Evolutionary conservation across 2,329 filamentous ascomycete genomes (phyloP), one percentile per base, ranked within the genome.

Genomic region (Xylariaceae sp.): DNA sequence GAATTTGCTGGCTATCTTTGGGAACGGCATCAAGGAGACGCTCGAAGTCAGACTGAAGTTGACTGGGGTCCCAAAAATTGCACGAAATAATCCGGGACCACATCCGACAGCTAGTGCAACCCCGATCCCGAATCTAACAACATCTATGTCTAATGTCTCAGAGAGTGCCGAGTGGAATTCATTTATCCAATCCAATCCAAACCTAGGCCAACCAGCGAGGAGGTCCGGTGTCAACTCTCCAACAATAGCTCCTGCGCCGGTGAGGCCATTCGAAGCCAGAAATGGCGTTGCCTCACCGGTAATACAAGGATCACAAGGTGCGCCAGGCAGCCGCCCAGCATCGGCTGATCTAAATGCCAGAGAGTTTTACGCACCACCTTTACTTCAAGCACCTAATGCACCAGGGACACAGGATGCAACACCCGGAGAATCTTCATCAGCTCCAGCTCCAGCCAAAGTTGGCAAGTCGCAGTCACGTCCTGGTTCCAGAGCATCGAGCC

Each of bases 21-120:
- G 87, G 40, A 91, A 89, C 67, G 91, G 90, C 29, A 82, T 88
- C 57, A 89, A 88, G 65, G 93, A 98, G 74, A 98, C 90, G 0
- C 77, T 99, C 56, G 95, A 99, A 75, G 93, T 99, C 63, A 96
- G 89, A 72, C 80, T 99, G 59, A 92, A 91, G 70, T 80, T 99
- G 54, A 89, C 92, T 1, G 88, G 89, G 16, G 88, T 96, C 37
- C 82, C 87, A 18, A 89, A 83, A 50, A 81, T 78, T 46, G 44
- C 60, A 49, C 63, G 64, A 56, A 66, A 55, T 42, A 66, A 62
- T 56, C 62, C 56, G 40, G 56, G 65, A 56, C 57, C 60, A 41
- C 54, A 58, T 55, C 50, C 60, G 48, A 57, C 63, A 61, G 48
- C 64, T 46, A 53, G 52, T 21, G 23, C 55, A 10, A 55, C 59